A percentile compares a stretch with the other conserved stretches of the same genome.
These are phyloP conservation scores for Boletus vermiculosoides DNA, from an alignment of 768 basidiomycete species.

Conservation along the genomic window DNA sequence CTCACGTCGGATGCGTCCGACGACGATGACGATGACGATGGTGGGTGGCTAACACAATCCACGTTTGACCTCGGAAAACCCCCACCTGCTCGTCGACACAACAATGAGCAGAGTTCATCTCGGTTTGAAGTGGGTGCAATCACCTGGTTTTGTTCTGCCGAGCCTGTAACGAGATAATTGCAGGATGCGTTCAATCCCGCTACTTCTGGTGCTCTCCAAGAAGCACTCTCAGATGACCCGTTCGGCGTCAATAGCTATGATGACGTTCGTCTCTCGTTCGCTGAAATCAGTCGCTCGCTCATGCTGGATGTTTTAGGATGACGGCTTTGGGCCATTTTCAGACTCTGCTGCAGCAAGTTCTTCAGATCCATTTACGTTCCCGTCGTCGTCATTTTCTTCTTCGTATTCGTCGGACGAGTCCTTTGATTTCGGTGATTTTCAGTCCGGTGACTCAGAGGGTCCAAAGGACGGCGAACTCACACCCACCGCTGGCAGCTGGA, in stretches of 20 bases:
- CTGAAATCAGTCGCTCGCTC: not conserved
- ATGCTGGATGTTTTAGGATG: constrained; percentile 39
- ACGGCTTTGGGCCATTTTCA: constrained; percentile 80
- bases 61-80: constrained; percentile 59
- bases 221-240: constrained; percentile 45
- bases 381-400: constrained; percentile 44
- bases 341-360: constrained; percentile 52
- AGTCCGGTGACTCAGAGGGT: constrained; percentile 39
- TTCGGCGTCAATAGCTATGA: constrained; percentile 47
- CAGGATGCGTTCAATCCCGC: constrained; percentile 56
- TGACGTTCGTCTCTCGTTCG: constrained; percentile 41
- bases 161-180: not conserved
- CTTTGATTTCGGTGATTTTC: constrained; percentile 82
- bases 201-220: constrained; percentile 30
- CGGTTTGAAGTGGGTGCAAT: constrained; percentile 55
- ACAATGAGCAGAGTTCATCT: constrained; percentile 45
- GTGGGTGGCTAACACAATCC: constrained; percentile 78
- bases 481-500: constrained; percentile 71
- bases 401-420: constrained; percentile 65
- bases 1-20: constrained; percentile 53
- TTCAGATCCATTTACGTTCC: constrained; percentile 53
- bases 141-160: not conserved
- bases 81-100: constrained; percentile 47
- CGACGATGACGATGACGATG: constrained; percentile 59
- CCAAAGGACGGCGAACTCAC: constrained; percentile 47